Evolutionary conservation across 2,329 filamentous ascomycete genomes (phyloP).

Genomic region (Pseudopyricularia javanii): DNA sequence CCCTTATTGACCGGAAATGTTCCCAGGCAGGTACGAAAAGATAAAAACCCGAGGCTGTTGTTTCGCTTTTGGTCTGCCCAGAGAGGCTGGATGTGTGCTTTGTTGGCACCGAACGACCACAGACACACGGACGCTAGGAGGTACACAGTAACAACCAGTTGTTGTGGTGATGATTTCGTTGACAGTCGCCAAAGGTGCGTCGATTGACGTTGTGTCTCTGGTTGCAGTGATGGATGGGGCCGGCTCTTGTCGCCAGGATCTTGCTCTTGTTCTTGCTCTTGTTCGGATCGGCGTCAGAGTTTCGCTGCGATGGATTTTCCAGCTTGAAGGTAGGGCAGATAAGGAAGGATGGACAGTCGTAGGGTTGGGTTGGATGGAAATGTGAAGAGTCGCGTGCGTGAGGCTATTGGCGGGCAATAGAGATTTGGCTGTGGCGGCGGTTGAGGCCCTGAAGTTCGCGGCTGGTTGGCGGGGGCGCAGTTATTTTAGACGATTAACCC

Average conservation of each 20-base stretch:
- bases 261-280: not conserved
- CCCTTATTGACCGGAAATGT: not conserved
- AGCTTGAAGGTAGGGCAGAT: too few relatives aligned
- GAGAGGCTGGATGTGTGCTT: not conserved
- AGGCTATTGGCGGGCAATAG: too few relatives aligned
- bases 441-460: too few relatives aligned
- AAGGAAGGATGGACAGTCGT: too few relatives aligned
- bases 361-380: too few relatives aligned
- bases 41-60: not conserved
- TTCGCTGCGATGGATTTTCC: not conserved
- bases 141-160: too few relatives aligned
- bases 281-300: not conserved
- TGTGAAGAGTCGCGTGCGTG: too few relatives aligned
- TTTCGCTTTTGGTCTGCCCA: not conserved
- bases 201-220: not conserved
- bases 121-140: not conserved
- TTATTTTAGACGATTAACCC: too few relatives aligned
- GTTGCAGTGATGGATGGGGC: not conserved
- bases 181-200: not conserved
- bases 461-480: too few relatives aligned
- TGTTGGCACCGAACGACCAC: not conserved
- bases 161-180: not conserved
- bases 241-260: too few relatives aligned
- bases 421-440: too few relatives aligned
- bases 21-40: too few relatives aligned